Percentiles rank a stretch among this genome's conserved stretches.
These are phyloP conservation scores for Starmerella bacillaris DNA, from an alignment of 805 yeast genomes.

Conservation along the genomic window DNA sequence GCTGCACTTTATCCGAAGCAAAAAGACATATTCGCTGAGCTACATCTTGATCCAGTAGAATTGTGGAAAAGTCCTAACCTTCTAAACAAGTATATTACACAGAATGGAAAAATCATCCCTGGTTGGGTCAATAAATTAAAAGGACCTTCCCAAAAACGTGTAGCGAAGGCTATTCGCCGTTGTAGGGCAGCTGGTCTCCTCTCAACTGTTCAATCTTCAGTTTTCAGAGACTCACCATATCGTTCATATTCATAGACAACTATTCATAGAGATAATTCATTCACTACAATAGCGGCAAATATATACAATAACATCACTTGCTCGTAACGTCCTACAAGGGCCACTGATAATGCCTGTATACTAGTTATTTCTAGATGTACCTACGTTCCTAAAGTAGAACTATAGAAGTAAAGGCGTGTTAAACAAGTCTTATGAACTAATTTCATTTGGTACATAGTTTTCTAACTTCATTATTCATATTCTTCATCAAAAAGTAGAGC, in stretches of 20 bases:
- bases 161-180: constrained; percentile 63
- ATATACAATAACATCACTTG: too few relatives aligned
- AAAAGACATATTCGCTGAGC: constrained; percentile 14
- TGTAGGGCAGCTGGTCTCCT: constrained; percentile 66
- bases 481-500: too few relatives aligned
- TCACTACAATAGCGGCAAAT: too few relatives aligned
- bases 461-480: too few relatives aligned
- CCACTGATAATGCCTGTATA: too few relatives aligned
- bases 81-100: constrained; percentile 44
- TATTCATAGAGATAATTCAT: too few relatives aligned
- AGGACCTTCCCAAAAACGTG: constrained; percentile 45
- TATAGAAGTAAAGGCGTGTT: too few relatives aligned
- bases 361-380: too few relatives aligned
- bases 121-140: constrained; percentile 53
- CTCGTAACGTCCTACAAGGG: too few relatives aligned
- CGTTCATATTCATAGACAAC: neutral
- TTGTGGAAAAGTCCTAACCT: constrained; percentile 56
- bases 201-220: constrained; percentile 41
- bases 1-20: constrained; percentile 2
- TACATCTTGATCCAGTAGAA: constrained; percentile 38
- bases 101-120: constrained; percentile 62
- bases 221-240: constrained; percentile 11
- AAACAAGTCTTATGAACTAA: too few relatives aligned
- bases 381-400: too few relatives aligned
- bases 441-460: too few relatives aligned